phyloP scores from a whole-genome alignment of 2,329 filamentous ascomycete species.

The Aspergillus clavatus region DNA sequence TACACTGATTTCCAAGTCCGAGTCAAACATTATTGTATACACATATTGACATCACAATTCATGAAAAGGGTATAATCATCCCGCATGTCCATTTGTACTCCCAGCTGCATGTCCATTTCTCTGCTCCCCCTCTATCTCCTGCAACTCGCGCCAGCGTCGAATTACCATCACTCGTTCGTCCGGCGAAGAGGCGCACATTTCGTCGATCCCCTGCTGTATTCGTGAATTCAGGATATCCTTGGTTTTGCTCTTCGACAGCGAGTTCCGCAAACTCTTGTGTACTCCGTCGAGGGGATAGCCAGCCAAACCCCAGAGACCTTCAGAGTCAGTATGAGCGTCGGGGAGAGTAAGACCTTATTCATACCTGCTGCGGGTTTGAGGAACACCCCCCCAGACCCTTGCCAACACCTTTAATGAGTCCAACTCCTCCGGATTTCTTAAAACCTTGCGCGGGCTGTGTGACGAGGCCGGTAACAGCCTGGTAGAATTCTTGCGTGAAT shows the following conservation, averaged over 20 bases:
- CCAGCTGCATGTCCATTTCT: background rate
- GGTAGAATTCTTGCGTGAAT: conserved; percentile 71
- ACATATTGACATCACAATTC: too few relatives aligned
- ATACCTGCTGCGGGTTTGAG: conserved; percentile 75
- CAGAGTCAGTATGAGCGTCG: background rate
- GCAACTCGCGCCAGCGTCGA: conserved; percentile 15
- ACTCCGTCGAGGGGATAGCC: conserved; percentile 31
- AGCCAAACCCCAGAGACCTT: conserved; percentile 27
- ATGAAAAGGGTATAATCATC: too few relatives aligned
- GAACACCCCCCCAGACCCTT: conserved; percentile 77
- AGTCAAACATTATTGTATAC: background rate
- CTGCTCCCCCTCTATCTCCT: background rate
- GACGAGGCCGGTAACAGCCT: conserved; percentile 74
- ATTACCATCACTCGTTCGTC: conserved; percentile 22
- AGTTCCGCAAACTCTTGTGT: conserved; percentile 27
- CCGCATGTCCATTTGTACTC: too few relatives aligned
- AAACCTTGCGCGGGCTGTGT: conserved; percentile 70
- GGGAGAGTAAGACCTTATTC: conserved; percentile 15
- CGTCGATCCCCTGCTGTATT: conserved; percentile 25
- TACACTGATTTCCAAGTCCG: too few relatives aligned
- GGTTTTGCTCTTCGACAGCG: conserved; percentile 22
- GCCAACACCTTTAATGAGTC: conserved; percentile 72
- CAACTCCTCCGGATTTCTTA: conserved; percentile 59
- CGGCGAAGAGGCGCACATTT: conserved; percentile 18
- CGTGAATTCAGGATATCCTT: conserved; percentile 25